Conservation (phyloP, 1,284 basidiomycete species). For the Bjerkandera adusta region DNA sequence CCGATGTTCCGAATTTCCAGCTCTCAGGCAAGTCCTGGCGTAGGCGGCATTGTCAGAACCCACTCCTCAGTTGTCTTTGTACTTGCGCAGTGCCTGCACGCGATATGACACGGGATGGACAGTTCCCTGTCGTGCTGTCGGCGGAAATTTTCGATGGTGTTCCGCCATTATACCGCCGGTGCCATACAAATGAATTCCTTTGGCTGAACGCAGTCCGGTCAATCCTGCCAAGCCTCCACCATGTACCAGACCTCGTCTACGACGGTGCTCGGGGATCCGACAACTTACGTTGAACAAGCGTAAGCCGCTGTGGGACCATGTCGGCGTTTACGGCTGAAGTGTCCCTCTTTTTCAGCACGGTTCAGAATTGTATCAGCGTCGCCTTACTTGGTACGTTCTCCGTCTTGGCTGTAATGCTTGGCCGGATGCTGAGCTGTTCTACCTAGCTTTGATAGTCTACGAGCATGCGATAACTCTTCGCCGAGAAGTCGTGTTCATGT, state of each 20-base stretch:
- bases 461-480: constrained; percentile 15
- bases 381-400: neutral
- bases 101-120: too few relatives aligned
- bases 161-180: too few relatives aligned
- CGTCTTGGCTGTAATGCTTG: neutral
- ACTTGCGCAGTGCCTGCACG: too few relatives aligned
- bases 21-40: too few relatives aligned
- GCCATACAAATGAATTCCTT: too few relatives aligned
- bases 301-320: neutral
- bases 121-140: too few relatives aligned
- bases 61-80: too few relatives aligned
- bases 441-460: constrained; percentile 15
- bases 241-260: constrained; percentile 3
- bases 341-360: neutral
- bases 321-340: neutral
- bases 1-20: too few relatives aligned
- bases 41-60: too few relatives aligned
- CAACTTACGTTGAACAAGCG: neutral
- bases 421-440: constrained; percentile 2
- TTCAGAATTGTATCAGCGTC: constrained; percentile 2
- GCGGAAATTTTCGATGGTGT: too few relatives aligned
- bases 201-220: too few relatives aligned
- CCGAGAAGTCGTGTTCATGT: constrained; percentile 12
- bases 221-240: too few relatives aligned
- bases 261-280: neutral